Base-by-base conservation (phyloP, 2,329 filamentous ascomycete genomes). In the Neonectria coccinea region DNA sequence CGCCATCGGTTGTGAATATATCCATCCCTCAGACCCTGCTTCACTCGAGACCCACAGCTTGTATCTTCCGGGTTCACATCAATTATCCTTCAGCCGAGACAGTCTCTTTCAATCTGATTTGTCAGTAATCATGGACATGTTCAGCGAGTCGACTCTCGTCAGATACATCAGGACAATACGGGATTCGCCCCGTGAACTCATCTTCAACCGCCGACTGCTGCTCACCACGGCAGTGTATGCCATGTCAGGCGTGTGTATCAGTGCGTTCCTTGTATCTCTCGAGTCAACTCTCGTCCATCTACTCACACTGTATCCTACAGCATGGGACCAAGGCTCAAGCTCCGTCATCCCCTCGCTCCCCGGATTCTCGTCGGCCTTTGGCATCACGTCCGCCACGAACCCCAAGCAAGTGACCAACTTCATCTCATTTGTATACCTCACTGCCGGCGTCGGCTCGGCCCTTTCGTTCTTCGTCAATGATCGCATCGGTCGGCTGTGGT, bases 401-500 rank as follows among this genome's bases (percentile, higher is more conserved):
- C 53, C 65, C 14, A 63, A 53, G 10, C 48, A 66, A n/a, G 59
- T 68, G 6, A 44, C 62, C 39, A 69, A 67, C 18, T 69, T 67
- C 29, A 61, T 69, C 33, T 69, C 67, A 1, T 63, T 69, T 18
- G 65, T 69, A 29, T 67, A 69, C 33, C 56, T 69, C 25, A 66
- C 62, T 4, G 62, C 56, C 12, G 64, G 31, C 39, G 18, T 69
- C 47, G 66, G 66, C 11, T 20, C 64, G 16, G 29, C 41, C 18
- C 25, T 44, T 45, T 55, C 62, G 7, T 61, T 56, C 9, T 59
- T 56, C 42, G 42, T 29, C 36, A 64, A 39, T 18, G 39, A 82
- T 62, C 71, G 74, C 6, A 73, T 81, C 22, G 80, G 80, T 1
- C 76, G 80, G 1, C 69, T 78, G 22, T 81, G 80, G 79, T 79